Evolutionary conservation across 805 yeast species (phyloP).

Genomic region (Kodamaea nitidulidarum): DNA sequence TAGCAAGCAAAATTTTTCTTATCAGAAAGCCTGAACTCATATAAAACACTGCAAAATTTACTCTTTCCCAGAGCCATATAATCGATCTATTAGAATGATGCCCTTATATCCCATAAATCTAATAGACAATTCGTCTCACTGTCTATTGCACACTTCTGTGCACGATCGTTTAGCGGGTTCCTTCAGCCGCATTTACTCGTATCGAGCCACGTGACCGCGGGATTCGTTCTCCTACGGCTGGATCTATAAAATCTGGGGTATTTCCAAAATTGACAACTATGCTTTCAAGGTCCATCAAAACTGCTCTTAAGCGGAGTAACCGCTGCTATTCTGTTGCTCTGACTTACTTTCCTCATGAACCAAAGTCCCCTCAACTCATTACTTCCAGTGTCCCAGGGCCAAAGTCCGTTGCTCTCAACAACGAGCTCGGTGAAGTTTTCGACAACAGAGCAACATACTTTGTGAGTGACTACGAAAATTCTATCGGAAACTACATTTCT

Average conservation of each 20-base stretch:
- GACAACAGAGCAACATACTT: conserved; percentile 42
- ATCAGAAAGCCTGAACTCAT: too few species aligned
- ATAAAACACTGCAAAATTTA: too few species aligned
- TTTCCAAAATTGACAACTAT: background rate
- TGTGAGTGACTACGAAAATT: conserved; percentile 36
- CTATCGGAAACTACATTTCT: conserved; percentile 38
- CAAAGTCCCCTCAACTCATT: conserved; percentile 27
- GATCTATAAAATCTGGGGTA: background rate
- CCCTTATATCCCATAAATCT: too few species aligned
- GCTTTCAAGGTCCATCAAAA: background rate
- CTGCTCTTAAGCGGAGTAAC: background rate
- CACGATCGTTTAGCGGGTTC: too few species aligned
- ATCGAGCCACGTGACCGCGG: conserved; percentile 6
- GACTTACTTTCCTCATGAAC: conserved; percentile 36
- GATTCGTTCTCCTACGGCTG: conserved; percentile 1
- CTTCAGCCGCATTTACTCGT: too few species aligned
- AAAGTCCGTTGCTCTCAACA: conserved; percentile 24
- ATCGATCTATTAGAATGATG: too few species aligned
- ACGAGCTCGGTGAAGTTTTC: conserved; percentile 34
- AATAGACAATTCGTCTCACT: too few species aligned
- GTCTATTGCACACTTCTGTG: too few species aligned
- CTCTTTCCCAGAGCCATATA: too few species aligned
- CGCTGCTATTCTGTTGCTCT: conserved; percentile 19
- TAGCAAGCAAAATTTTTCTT: too few species aligned
- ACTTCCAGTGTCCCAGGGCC: conserved; percentile 39